Evolutionary conservation across 192 early-diverging fungal species (phyloP).

Genomic region (Chytriomyces confervae): DNA sequence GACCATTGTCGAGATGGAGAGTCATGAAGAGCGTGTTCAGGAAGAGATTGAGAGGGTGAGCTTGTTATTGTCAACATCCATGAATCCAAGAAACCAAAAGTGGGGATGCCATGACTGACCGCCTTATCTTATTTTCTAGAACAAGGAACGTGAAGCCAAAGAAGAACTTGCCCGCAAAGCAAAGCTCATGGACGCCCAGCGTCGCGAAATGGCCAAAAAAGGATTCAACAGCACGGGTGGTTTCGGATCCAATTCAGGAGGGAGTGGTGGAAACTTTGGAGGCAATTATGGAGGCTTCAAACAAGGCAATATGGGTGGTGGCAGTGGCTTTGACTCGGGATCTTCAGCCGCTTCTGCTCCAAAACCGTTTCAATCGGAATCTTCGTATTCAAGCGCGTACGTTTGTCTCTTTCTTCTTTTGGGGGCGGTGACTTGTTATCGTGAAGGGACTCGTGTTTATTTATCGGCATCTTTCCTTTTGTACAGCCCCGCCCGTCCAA

Average conservation of each 20-base stretch:
- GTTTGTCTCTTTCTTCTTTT: not conserved
- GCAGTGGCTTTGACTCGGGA: constrained; percentile 50
- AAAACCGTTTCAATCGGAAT: constrained; percentile 36
- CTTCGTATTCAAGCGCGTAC: constrained; percentile 25
- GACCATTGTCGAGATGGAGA: constrained; percentile 96
- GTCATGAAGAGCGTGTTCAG: constrained; percentile 96
- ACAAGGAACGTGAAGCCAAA: constrained; percentile 97
- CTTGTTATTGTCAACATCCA: not conserved
- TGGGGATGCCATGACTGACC: not conserved
- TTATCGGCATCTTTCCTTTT: not conserved
- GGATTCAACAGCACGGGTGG: constrained; percentile 60
- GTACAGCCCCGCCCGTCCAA: constrained; percentile 24
- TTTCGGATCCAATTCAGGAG: constrained; percentile 42
- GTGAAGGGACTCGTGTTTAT: not conserved
- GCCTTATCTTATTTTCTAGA: constrained; percentile 47
- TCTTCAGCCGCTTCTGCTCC: constrained; percentile 34
- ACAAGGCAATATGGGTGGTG: constrained; percentile 51
- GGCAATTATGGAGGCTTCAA: constrained; percentile 39
- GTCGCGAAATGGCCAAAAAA: constrained; percentile 66
- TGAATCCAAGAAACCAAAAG: constrained; percentile 2
- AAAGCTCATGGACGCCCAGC: constrained; percentile 88
- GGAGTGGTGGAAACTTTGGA: constrained; percentile 55
- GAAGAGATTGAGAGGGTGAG: constrained; percentile 87
- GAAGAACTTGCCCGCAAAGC: constrained; percentile 93
- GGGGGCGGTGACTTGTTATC: not conserved